phyloP scores from a whole-genome alignment of 768 basidiomycete genomes.

The Psilocybe azurescens region DNA sequence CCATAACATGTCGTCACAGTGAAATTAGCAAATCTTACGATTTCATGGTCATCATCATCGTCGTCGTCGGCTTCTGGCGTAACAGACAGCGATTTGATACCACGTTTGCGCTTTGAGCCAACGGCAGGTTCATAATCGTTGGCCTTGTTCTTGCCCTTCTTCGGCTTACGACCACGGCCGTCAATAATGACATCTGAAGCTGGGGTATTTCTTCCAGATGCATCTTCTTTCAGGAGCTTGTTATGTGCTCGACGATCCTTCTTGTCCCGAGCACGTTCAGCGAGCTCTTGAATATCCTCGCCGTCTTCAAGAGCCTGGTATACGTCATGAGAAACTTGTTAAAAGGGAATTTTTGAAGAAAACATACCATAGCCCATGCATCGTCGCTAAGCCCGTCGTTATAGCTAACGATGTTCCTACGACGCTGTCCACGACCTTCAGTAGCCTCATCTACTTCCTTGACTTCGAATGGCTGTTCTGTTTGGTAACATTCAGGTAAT shows the following conservation, averaged over 20 bases:
- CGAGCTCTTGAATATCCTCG: constrained; percentile 77
- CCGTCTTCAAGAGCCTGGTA: constrained; percentile 79
- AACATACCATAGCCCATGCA: constrained; percentile 83
- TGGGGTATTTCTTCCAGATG: constrained; percentile 68
- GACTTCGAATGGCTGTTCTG: constrained; percentile 77
- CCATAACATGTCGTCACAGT: neutral
- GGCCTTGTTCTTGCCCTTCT: constrained; percentile 69
- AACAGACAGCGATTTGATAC: constrained; percentile 73
- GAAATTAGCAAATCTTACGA: constrained; percentile 45
- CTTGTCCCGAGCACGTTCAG: constrained; percentile 67
- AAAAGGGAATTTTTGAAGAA: neutral
- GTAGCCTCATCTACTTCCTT: constrained; percentile 64
- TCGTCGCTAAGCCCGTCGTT: constrained; percentile 95
- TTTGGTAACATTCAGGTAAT: constrained; percentile 90
- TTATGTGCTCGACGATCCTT: constrained; percentile 66
- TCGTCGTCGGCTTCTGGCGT: constrained; percentile 70
- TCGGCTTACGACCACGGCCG: constrained; percentile 65
- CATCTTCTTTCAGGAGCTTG: constrained; percentile 58
- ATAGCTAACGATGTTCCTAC: constrained; percentile 86
- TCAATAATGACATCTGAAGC: constrained; percentile 57
- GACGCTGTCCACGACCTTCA: constrained; percentile 86
- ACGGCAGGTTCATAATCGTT: constrained; percentile 54
- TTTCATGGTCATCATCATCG: constrained; percentile 73
- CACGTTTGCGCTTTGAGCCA: constrained; percentile 79
- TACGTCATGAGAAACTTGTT: neutral